These are phyloP conservation scores for Stemphylium beticola DNA, from an alignment of 2,329 filamentous ascomycete genomes.

Conservation along the genomic window DNA sequence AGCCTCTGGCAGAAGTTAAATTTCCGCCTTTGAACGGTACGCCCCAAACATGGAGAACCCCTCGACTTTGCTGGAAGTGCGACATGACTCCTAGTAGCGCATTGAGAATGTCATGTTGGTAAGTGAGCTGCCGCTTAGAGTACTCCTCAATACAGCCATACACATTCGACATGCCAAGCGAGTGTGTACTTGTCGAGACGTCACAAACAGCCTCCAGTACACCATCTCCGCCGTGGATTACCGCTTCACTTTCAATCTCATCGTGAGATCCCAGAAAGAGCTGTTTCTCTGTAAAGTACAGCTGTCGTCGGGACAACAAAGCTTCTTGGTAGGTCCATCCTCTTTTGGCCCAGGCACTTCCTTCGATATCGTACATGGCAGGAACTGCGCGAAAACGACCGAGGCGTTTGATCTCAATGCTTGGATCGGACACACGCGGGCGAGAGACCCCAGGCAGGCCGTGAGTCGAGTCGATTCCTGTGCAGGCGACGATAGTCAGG, in stretches of 20 bases:
- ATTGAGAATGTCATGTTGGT: not conserved
- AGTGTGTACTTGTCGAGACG: not conserved
- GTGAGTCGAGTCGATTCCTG: not conserved
- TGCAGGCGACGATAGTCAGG: not conserved
- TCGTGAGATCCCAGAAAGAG: not conserved
- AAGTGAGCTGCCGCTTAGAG: not conserved
- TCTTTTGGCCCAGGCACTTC: not conserved
- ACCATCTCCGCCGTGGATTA: not conserved
- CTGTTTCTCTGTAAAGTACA: not conserved
- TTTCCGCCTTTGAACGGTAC: not conserved
- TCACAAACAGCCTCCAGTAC: not conserved
- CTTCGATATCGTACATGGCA: not conserved
- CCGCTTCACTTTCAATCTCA: not conserved
- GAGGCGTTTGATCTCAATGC: not conserved
- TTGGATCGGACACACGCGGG: not conserved
- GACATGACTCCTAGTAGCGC: not conserved
- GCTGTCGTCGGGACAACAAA: not conserved
- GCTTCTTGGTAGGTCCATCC: conserved; percentile 2
- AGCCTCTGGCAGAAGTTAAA: too few relatives aligned
- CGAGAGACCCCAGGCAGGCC: not conserved
- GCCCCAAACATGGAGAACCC: not conserved
- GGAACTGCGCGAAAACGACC: not conserved
- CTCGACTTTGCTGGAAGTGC: not conserved
- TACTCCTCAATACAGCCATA: not conserved
- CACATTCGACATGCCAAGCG: not conserved